Conservation (phyloP, 345 rosid genomes). For the Acer negundo region DNA sequence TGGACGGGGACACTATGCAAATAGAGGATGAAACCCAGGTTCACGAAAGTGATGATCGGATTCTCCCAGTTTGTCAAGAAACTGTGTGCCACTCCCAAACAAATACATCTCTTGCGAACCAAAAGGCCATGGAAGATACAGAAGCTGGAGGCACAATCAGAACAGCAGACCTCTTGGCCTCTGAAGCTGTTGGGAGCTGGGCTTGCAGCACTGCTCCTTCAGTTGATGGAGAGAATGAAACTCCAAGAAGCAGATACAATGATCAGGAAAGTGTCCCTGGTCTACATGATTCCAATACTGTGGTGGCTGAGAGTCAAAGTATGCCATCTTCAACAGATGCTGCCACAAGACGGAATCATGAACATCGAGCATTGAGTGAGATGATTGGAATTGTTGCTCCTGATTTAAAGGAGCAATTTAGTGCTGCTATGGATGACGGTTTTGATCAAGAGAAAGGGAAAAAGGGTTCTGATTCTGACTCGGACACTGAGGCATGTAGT, state of each 20-base stretch:
- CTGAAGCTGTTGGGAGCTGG: conserved; percentile 94
- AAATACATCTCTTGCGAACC: conserved; percentile 38
- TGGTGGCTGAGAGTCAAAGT: conserved; percentile 64
- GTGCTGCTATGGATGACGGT: conserved; percentile 30
- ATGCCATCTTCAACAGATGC: conserved; percentile 44
- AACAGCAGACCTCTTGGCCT: conserved; percentile 81
- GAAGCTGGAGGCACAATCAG: conserved; percentile 63
- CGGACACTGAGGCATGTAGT: conserved; percentile 58
- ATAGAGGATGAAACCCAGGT: conserved; percentile 66
- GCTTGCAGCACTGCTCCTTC: conserved; percentile 85
- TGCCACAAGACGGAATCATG: conserved; percentile 31
- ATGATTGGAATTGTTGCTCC: conserved; percentile 72
- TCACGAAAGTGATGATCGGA: conserved; percentile 44
- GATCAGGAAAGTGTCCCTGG: conserved; percentile 39
- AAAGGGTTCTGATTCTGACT: conserved; percentile 43
- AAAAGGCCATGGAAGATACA: conserved; percentile 52
- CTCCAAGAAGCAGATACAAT: conserved; percentile 48
- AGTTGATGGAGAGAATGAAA: conserved; percentile 71
- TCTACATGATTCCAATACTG: conserved; percentile 43
- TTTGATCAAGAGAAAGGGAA: conserved; percentile 32
- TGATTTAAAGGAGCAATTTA: conserved; percentile 55
- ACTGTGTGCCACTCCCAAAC: conserved; percentile 27
- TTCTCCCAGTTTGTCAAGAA: conserved; percentile 27
- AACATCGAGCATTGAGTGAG: conserved; percentile 52
- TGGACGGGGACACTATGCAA: conserved; percentile 82